Conservation (phyloP, 768 basidiomycete genomes). For the Rhodotorula sphaerocarpa region DNA sequence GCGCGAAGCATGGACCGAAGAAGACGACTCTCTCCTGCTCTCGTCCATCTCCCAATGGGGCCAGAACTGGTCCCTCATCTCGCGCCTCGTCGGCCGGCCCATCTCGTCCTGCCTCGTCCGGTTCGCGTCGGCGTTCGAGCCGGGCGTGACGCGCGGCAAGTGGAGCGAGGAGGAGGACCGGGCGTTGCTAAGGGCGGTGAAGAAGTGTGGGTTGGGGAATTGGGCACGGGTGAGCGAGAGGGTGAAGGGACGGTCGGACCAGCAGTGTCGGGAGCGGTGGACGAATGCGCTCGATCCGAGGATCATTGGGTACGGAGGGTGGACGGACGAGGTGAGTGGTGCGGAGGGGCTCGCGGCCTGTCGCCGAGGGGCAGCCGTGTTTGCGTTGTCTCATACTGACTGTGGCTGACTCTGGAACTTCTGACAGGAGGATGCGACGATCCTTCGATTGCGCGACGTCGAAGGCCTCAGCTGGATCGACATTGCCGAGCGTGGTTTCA, state of each 20-base stretch:
- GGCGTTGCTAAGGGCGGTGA: conserved; percentile 10
- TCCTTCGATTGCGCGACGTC: conserved; percentile 8
- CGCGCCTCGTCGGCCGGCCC: no score
- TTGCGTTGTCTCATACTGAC: no score
- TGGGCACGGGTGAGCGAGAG: conserved; percentile 18
- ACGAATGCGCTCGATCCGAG: conserved; percentile 20
- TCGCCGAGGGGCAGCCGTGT: no score
- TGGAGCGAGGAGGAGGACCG: conserved; percentile 20
- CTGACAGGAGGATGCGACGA: conserved; percentile 10
- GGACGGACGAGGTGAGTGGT: conserved; percentile 25
- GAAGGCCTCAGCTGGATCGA: conserved; percentile 17
- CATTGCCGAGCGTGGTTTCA: conserved; percentile 8
- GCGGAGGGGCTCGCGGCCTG: background rate
- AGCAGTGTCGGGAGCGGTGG: conserved; percentile 36
- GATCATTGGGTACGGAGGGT: conserved; percentile 3
- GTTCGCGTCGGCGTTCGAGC: no score
- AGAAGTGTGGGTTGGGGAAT: conserved; percentile 2
- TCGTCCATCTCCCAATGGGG: no score
- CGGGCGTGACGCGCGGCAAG: background rate
- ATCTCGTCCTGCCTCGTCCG: no score
- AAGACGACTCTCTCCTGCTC: no score
- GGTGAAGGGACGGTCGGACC: conserved; percentile 23
- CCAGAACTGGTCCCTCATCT: no score
- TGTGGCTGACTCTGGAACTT: background rate
- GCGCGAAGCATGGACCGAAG: no score